phyloP scores from a whole-genome alignment of 441 rosid genomes.

The Syzygium syzygioides region DNA sequence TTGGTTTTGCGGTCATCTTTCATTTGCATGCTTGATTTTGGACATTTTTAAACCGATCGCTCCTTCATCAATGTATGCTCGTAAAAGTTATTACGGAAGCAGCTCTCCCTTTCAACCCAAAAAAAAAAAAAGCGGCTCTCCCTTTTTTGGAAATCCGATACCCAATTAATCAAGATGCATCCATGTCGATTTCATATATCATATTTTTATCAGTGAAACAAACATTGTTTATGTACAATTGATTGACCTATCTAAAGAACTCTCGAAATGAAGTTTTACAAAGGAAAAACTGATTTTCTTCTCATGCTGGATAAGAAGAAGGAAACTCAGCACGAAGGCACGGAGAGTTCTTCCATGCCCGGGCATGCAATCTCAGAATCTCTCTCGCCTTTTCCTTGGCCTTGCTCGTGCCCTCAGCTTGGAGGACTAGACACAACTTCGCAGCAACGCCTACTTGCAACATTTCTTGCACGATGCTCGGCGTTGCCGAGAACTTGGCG shows the following conservation, averaged over 20 bases:
- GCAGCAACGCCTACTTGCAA: constrained; percentile 71
- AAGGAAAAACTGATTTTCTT: background rate
- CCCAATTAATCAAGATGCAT: background rate
- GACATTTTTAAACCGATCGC: background rate
- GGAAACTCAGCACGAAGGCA: constrained; percentile 53
- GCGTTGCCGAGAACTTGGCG: constrained; percentile 55
- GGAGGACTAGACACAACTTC: constrained; percentile 70
- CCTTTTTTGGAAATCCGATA: background rate
- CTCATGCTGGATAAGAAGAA: constrained; percentile 44
- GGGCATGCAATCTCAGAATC: constrained; percentile 58
- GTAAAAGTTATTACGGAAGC: background rate
- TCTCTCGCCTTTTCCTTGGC: constrained; percentile 63
- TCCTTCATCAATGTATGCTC: background rate
- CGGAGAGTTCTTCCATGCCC: constrained; percentile 69
- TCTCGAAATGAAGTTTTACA: background rate
- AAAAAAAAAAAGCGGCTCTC: background rate
- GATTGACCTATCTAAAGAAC: background rate
- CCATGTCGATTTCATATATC: background rate
- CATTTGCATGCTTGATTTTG: background rate
- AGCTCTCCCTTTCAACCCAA: background rate
- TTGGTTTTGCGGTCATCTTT: background rate
- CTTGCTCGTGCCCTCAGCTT: constrained; percentile 42
- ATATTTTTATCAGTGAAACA: background rate
- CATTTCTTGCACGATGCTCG: constrained; percentile 57
- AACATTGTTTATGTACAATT: background rate